A percentile compares a stretch with the other conserved stretches of the same genome.
phyloP scores from a whole-genome alignment of 257 asterid genomes.

The Knoxia roxburghii region DNA sequence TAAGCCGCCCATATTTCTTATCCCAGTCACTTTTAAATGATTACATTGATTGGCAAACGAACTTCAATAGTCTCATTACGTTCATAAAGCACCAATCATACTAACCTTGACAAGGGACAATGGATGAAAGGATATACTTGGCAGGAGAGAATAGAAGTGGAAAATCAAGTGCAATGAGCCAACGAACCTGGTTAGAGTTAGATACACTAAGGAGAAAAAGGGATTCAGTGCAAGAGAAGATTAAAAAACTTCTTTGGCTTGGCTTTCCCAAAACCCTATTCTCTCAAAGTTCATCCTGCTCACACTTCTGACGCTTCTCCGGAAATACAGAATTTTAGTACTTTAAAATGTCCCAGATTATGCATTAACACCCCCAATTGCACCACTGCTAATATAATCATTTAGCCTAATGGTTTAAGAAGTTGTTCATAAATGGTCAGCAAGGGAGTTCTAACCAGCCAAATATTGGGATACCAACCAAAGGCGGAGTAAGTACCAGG shows the following conservation, averaged over 20 bases:
- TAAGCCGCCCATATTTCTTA: background rate
- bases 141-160: background rate
- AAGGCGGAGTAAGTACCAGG: constrained; percentile 8
- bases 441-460: background rate
- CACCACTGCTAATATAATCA: background rate
- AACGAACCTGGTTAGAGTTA: background rate
- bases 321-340: background rate
- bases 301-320: background rate
- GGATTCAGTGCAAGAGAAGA: background rate
- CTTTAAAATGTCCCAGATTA: background rate
- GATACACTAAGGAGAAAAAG: background rate
- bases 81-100: background rate
- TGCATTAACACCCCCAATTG: background rate
- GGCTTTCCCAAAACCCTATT: background rate
- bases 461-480: background rate
- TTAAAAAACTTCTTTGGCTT: too few relatives aligned
- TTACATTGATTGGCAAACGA: background rate
- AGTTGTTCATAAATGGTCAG: background rate
- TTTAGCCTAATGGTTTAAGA: background rate
- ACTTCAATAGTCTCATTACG: background rate
- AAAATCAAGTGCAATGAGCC: background rate
- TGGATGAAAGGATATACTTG: background rate
- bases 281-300: background rate
- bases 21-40: background rate
- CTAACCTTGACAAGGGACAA: background rate